Evolutionary conservation across 345 rosid species (phyloP).

Genomic region (Euclidium syriacum): DNA sequence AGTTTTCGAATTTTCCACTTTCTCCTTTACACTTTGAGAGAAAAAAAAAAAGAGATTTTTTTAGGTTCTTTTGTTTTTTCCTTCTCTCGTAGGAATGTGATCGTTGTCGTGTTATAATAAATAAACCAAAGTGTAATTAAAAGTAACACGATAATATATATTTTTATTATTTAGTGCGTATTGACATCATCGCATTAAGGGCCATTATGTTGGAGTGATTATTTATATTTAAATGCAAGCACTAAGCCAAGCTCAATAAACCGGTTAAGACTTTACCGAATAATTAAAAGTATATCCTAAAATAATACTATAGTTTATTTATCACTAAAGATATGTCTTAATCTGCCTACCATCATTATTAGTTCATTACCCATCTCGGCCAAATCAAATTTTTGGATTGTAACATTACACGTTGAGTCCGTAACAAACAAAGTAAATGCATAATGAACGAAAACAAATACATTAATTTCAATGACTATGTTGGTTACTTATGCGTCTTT

Average conservation of each 20-base stretch:
- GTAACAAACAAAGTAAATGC: too few species aligned
- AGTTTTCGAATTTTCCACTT: conserved; percentile 21
- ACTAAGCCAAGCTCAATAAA: not conserved
- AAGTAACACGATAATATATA: not conserved
- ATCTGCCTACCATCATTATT: not conserved
- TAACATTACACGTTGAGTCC: too few species aligned
- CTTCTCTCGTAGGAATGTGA: not conserved
- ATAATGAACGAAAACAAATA: too few species aligned
- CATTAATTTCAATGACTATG: too few species aligned
- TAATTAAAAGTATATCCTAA: too few species aligned
- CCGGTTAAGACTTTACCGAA: too few species aligned
- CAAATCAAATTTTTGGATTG: not conserved
- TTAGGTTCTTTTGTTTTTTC: not conserved
- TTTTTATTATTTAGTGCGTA: not conserved
- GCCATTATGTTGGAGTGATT: not conserved
- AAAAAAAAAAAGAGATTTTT: not conserved
- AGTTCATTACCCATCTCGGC: not conserved
- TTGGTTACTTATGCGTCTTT: too few species aligned
- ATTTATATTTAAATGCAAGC: not conserved
- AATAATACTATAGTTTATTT: too few species aligned
- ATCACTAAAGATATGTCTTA: too few species aligned
- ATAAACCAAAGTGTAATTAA: conserved; percentile 15
- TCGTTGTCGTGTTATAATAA: conserved; percentile 12
- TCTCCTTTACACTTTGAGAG: conserved; percentile 9
- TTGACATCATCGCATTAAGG: conserved; percentile 1